A percentile compares a stretch with the other conserved stretches of the same genome.
phyloP scores from a whole-genome alignment of 257 asterid genomes.

The Fraxinus pennsylvanica region DNA sequence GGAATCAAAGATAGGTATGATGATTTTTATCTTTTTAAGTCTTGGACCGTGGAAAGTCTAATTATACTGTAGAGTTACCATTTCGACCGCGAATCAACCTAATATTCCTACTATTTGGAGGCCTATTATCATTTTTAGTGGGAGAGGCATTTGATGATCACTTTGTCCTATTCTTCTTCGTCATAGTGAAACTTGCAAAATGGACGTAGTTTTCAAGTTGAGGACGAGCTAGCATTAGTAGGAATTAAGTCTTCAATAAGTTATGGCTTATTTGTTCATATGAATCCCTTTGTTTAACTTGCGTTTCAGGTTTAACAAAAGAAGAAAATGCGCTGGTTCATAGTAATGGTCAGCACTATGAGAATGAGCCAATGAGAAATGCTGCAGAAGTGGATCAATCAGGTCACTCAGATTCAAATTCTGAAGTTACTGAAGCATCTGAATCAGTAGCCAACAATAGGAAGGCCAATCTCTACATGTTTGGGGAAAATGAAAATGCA shows the following conservation, averaged over 20 bases:
- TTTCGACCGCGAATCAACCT: not conserved
- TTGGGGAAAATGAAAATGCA: slow-evolving; percentile 34
- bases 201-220: not conserved
- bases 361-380: not conserved
- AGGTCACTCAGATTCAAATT: slow-evolving; percentile 44
- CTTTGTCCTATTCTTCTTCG: not conserved
- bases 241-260: too few relatives aligned
- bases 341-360: not conserved
- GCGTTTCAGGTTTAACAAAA: not conserved
- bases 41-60: not conserved
- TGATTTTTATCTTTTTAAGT: not conserved
- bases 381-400: slow-evolving; percentile 28
- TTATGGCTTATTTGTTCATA: not conserved
- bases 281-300: not conserved
- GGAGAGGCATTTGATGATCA: not conserved
- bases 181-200: not conserved
- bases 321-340: not conserved
- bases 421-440: slow-evolving; percentile 42
- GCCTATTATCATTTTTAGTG: not conserved
- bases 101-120: not conserved
- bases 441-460: slow-evolving; percentile 49
- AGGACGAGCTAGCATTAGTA: not conserved
- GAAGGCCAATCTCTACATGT: slow-evolving; percentile 29
- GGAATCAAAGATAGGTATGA: slow-evolving; percentile 27
- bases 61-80: too few relatives aligned